Evolutionary conservation across 768 basidiomycete species (phyloP), one percentile per base, ranked within the genome.

Genomic region (Mycena capillaripes): DNA sequence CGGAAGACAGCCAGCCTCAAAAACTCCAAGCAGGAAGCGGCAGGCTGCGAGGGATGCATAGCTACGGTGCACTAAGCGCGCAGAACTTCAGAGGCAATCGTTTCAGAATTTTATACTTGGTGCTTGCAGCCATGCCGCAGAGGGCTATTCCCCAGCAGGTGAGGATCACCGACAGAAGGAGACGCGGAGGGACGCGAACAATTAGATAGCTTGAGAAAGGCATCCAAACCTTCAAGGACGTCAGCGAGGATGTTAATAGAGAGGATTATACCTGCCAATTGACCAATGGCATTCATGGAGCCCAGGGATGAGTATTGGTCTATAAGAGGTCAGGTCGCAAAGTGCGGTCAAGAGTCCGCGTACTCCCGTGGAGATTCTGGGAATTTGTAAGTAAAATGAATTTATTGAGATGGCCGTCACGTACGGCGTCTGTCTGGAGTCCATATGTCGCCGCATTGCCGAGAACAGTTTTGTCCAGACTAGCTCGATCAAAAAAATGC

Each of bases 381-480:
- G 50, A 52, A 25, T 29, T 52, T 52, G 50, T 52, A 29, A 52
- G 25, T 52, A 52, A 52, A 29, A 52, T 52, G 50, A 52, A 52
- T 52, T 52, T 52, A 52, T 52, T 52, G 25, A 52, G 50, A 52
- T 52, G 50, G 50, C 50, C 25, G 48, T 52, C 50, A 52, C 50
- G 50, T 52, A 52, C 50, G 50, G 50, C 50, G 50, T 52, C 50
- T 52, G 25, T 52, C 50, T 52, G 50, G 50, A 52, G 50, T 52
- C 50, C 50, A 52, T 52, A 52, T 52, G 50, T 52, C 50, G 50
- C 50, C 50, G 50, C 50, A 52, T 52, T 52, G 50, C 50, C 50
- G 50, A 52, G 50, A 52, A 52, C 50, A 52, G 50, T 52, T 52
- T 52, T 52, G 50, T 52, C 50, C 50, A 52, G 50, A 52, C 50